Conservation (phyloP, 108 stramenopile species). For the Cyclostephanos tholiformis region DNA sequence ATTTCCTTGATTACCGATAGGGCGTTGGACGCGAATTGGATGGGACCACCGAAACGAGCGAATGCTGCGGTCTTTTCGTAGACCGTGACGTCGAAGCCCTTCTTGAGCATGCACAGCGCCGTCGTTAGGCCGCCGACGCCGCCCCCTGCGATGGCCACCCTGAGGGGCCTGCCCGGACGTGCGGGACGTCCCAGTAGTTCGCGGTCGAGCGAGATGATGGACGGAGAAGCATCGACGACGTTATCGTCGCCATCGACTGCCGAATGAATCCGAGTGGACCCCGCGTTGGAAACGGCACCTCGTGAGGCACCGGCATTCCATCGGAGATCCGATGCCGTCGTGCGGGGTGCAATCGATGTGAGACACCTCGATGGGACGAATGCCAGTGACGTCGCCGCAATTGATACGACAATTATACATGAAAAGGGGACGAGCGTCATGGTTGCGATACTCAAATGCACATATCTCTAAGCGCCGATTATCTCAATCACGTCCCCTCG, state of each 20-base stretch:
- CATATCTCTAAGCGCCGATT: too few species aligned
- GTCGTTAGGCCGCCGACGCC: slow-evolving; percentile 94
- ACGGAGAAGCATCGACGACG: not conserved
- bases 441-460: too few species aligned
- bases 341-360: not conserved
- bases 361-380: slow-evolving; percentile 16
- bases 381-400: slow-evolving; percentile 12
- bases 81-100: slow-evolving; percentile 94
- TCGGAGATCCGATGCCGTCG: slow-evolving; percentile 11
- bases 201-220: not conserved
- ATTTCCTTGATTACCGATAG: slow-evolving; percentile 93
- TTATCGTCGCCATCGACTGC: not conserved
- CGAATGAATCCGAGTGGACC: not conserved
- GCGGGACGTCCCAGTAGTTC: slow-evolving; percentile 74
- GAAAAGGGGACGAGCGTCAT: slow-evolving; percentile 29
- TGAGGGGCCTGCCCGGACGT: slow-evolving; percentile 79
- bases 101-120: slow-evolving; percentile 90
- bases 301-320: not conserved
- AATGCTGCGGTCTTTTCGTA: slow-evolving; percentile 95
- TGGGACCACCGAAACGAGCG: slow-evolving; percentile 96
- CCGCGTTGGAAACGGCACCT: not conserved
- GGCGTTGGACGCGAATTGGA: slow-evolving; percentile 97
- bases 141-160: slow-evolving; percentile 93
- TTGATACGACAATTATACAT: slow-evolving; percentile 15
- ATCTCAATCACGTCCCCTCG: too few species aligned